Conservation (phyloP, 2,329 filamentous ascomycete species). For the Sclerotinia spermophila region DNA sequence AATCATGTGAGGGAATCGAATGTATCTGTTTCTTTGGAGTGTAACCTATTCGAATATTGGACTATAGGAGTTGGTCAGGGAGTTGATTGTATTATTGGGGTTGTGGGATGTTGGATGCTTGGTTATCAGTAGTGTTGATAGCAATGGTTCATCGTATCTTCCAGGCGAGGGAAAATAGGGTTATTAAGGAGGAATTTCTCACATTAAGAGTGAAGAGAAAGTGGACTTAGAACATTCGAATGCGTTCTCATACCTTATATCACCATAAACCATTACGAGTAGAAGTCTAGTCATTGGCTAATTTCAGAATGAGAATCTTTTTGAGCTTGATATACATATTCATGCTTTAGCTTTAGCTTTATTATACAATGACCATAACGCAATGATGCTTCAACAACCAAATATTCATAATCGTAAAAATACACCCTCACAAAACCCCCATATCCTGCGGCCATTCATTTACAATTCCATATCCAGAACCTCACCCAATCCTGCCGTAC, state of each 20-base stretch:
- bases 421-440: neutral
- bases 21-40: neutral
- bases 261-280: neutral
- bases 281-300: neutral
- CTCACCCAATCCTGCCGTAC: neutral
- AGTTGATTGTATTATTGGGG: neutral
- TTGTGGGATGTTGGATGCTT: no score
- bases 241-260: neutral
- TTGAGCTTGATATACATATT: neutral
- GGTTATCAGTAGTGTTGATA: no score
- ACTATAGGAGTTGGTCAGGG: no score
- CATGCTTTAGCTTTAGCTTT: neutral
- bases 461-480: constrained; percentile 1
- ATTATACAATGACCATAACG: neutral
- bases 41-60: neutral
- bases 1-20: no score
- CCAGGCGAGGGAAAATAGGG: neutral
- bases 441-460: neutral
- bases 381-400: neutral
- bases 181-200: neutral
- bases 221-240: neutral
- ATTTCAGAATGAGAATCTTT: neutral
- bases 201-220: neutral
- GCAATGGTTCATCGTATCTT: neutral
- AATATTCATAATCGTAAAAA: neutral